phyloP scores from a whole-genome alignment of 495 filamentous ascomycete genomes.

The Penicillium ucsense region DNA sequence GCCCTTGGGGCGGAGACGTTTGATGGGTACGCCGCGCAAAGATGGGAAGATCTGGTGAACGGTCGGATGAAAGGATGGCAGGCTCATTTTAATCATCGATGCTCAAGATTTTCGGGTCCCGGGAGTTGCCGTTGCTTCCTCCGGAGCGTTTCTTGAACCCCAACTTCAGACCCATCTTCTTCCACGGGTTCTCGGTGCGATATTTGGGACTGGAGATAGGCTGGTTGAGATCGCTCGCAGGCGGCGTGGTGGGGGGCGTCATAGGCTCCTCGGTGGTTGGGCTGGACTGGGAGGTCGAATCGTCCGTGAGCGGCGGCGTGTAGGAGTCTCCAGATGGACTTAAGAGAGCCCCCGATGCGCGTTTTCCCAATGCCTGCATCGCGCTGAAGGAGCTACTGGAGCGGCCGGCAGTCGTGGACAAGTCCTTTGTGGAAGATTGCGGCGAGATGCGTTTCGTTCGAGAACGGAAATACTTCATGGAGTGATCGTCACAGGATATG shows the following conservation, averaged over 20 bases:
- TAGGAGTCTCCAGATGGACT: constrained; percentile 31
- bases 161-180: constrained; percentile 73
- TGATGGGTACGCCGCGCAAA: not conserved
- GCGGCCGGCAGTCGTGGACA: constrained; percentile 18
- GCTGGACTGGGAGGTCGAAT: constrained; percentile 37
- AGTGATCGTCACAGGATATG: constrained; percentile 22
- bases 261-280: constrained; percentile 53
- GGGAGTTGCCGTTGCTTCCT: constrained; percentile 18
- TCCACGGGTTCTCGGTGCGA: constrained; percentile 58
- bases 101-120: constrained; percentile 25
- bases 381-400: constrained; percentile 27
- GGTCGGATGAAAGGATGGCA: not conserved
- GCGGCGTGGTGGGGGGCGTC: constrained; percentile 84
- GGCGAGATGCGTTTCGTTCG: constrained; percentile 35
- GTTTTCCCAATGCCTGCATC: constrained; percentile 25
- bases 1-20: not conserved
- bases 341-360: constrained; percentile 26
- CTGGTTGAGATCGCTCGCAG: constrained; percentile 49
- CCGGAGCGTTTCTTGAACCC: constrained; percentile 55
- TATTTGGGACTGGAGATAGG: constrained; percentile 43
- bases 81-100: constrained; percentile 23
- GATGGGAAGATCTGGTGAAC: not conserved
- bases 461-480: constrained; percentile 23
- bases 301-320: constrained; percentile 34
- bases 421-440: constrained; percentile 31